phyloP scores from a whole-genome alignment of 495 filamentous ascomycete genomes.

The Hypoxylon lenormandii region DNA sequence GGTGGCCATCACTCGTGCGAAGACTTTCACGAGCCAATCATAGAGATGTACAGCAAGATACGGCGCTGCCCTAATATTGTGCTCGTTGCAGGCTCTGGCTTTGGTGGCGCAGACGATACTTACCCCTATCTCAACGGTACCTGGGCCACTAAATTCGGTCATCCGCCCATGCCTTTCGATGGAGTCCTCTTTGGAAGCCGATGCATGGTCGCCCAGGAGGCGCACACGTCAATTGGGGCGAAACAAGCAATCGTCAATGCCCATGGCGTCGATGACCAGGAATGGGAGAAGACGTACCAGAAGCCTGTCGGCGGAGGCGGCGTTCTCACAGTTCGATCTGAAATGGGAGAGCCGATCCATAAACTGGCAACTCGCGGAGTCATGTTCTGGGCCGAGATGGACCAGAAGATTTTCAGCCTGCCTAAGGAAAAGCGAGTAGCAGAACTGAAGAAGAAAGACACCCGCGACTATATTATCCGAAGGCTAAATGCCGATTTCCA shows the following conservation, averaged over 20 bases:
- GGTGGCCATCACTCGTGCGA: slow-evolving; percentile 87
- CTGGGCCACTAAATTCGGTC: slow-evolving; percentile 77
- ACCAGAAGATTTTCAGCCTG: slow-evolving; percentile 86
- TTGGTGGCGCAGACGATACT: slow-evolving; percentile 80
- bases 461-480: slow-evolving; percentile 83
- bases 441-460: slow-evolving; percentile 77
- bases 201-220: slow-evolving; percentile 85
- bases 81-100: slow-evolving; percentile 81
- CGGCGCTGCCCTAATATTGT: slow-evolving; percentile 76
- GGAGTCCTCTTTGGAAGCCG: slow-evolving; percentile 80
- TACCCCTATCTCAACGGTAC: slow-evolving; percentile 81
- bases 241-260: slow-evolving; percentile 87
- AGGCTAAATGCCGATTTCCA: slow-evolving; percentile 90
- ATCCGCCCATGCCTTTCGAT: slow-evolving; percentile 84
- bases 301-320: slow-evolving; percentile 73
- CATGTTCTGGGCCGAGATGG: slow-evolving; percentile 89
- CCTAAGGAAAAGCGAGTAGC: slow-evolving; percentile 83
- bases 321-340: slow-evolving; percentile 84
- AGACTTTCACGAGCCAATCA: slow-evolving; percentile 83
- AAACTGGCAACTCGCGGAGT: slow-evolving; percentile 88
- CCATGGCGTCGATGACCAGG: slow-evolving; percentile 77
- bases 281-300: slow-evolving; percentile 91
- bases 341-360: slow-evolving; percentile 93
- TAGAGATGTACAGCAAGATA: slow-evolving; percentile 80
- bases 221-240: slow-evolving; percentile 80